Base-by-base conservation (phyloP, 2,329 filamentous ascomycete genomes). In the Penicillium fuscoglaucum region DNA sequence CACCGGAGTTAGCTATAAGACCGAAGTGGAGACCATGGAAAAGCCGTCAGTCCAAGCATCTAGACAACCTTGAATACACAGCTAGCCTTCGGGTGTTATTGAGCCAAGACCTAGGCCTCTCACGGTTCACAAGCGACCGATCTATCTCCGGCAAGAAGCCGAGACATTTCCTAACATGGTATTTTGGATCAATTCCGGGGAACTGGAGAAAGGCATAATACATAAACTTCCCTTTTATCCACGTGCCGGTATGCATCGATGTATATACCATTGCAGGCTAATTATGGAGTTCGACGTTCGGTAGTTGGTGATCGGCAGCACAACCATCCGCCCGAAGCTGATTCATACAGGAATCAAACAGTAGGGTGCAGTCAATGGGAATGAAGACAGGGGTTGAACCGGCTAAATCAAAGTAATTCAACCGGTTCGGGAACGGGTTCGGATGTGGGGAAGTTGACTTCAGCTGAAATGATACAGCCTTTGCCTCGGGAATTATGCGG, bases 401-500 rank as follows among this genome's bases (percentile, higher is more conserved):
- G 55, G 49, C 48, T 57, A 53, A 57, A 57, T 47, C 15, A 13
- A 43, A 24, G 21, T 21, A 21, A 57, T 53, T 47, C 49, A 57
- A 37, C 55, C 49, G 54, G 29, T 2, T 28, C 17, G 17, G 41
- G 10, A 29, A n/a, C 17, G 6, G n/a, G 17, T 21, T 33, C 19
- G 19, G 44, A n/a, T 31, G 41, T 57, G 54, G 49, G 26, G 41
- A 47, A 41, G 19, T 28, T 45, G 21, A 35, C 31, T 29, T 29
- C 7, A 17, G 19, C 24, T 47, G 12, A 19, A 44, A 45, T 35
- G 8, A 26, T 26, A 33, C 37, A 44, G 46, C 12, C 21, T 37
- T 28, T 24, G 13, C 28, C n/a, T 26, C 17, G 13, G 17, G n/a
- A 21, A n/a, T 29, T 26, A 26, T 17, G 4, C n/a, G 15, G 4